These are phyloP conservation scores for Pseudopediastrum boryanum DNA, from an alignment of 139 green algal species.

Conservation along the genomic window DNA sequence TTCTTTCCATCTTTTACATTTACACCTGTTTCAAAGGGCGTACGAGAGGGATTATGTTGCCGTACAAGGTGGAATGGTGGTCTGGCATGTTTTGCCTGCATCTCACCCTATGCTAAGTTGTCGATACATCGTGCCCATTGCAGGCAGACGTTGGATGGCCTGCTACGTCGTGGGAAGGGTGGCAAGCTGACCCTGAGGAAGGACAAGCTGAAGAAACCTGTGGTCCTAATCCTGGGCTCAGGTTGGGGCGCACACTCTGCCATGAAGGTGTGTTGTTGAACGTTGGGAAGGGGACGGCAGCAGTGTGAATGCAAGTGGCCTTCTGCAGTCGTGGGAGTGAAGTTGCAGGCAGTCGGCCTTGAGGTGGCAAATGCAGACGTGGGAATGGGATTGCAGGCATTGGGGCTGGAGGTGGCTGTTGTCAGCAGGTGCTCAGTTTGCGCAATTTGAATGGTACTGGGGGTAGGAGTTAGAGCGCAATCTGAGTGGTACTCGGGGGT, in stretches of 20 bases:
- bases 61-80: background rate
- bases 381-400: background rate
- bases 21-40: too few species aligned
- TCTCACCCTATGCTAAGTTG: too few species aligned
- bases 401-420: too few species aligned
- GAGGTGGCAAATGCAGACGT: background rate
- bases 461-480: too few species aligned
- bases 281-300: background rate
- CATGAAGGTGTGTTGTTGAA: slow-evolving; percentile 39
- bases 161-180: background rate
- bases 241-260: slow-evolving; percentile 61
- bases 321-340: background rate
- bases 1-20: too few species aligned
- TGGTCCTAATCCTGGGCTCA: slow-evolving; percentile 59
- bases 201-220: slow-evolving; percentile 32
- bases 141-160: slow-evolving; percentile 9
- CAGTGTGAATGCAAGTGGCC: background rate
- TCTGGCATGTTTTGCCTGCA: background rate
- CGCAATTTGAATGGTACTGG: too few species aligned
- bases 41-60: background rate
- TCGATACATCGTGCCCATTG: background rate
- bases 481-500: too few species aligned
- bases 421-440: too few species aligned
- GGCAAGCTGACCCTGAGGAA: background rate
- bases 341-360: background rate